Base-by-base conservation (phyloP, 768 basidiomycete genomes). In the Fomitopsis serialis region DNA sequence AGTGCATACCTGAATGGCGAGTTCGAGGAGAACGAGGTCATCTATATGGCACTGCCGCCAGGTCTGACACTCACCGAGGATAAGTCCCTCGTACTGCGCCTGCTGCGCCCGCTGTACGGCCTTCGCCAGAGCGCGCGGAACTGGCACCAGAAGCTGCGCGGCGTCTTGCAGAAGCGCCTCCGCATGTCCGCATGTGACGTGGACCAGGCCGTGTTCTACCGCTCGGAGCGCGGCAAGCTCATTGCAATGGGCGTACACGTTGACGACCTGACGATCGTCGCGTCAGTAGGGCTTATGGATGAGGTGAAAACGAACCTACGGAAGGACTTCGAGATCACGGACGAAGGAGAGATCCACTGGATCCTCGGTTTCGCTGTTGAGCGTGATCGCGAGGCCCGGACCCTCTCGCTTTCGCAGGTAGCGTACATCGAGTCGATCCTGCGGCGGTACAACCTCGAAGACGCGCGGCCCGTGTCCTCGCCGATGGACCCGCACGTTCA, bases 11-110 rank as follows among this genome's bases (percentile, higher is more conserved):
- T 69, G 27, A 58, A 67, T 40, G 57, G 60, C 2, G 53, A 61
- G 2, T 45, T 61, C 22, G 56, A 66, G n/a, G 59, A 65, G 32
- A 24, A 48, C 8, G 59, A 63, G 40, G 23, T 45, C 36, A 54
- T 58, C 13, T 63, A 53, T 35, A 58, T 63, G 58, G 24, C 64
- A 7, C 70, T 73, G 50, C 72, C 74, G 0, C 66, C 0, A 66
- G 71, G 0, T 59, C 29, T 47, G 45, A 27, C 8, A 25, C 24
- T 46, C 24, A 19, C 54, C 5, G 37, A 50, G 35, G 27, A 21
- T 50, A 0, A 58, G 24, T 37, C 21, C 17, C 13, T 45, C 48
- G 6, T 45, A 23, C 12, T 50, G 54, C 5, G n/a, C 34, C 37
- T 47, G 45, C 19, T 29, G 49, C 0, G n/a, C 58, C n/a, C n/a